Evolutionary conservation across 192 early-diverging fungal genomes (phyloP).

Genomic region (Lobosporangium transversale): DNA sequence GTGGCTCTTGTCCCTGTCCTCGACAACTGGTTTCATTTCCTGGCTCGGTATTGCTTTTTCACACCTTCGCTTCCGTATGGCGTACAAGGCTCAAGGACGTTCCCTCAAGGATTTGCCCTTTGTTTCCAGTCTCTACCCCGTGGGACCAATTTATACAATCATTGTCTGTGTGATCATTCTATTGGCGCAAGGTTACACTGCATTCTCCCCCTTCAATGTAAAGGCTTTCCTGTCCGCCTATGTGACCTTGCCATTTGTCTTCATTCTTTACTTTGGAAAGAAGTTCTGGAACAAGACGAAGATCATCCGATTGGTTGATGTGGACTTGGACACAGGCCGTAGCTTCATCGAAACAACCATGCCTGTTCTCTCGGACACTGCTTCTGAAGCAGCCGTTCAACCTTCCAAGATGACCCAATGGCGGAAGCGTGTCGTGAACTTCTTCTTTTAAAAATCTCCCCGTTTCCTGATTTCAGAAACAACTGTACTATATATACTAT

Average conservation of each 20-base stretch:
- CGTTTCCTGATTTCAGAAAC: no score
- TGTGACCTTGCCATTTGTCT: constrained; percentile 64
- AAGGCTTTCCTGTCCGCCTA: constrained; percentile 68
- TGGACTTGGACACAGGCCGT: constrained; percentile 64
- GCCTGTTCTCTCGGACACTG: not conserved
- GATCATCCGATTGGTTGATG: constrained; percentile 69
- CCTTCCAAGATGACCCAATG: not conserved
- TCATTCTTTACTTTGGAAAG: constrained; percentile 67
- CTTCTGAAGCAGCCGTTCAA: not conserved
- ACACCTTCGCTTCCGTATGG: constrained; percentile 81
- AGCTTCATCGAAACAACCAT: constrained; percentile 7
- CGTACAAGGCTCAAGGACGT: constrained; percentile 73
- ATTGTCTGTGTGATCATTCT: constrained; percentile 65
- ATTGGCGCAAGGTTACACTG: constrained; percentile 68
- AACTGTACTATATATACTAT: no score
- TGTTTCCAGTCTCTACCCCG: constrained; percentile 58
- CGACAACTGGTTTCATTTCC: constrained; percentile 77
- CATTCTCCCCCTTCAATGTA: constrained; percentile 62
- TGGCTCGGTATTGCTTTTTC: constrained; percentile 83
- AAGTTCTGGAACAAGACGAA: constrained; percentile 68
- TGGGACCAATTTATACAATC: constrained; percentile 70
- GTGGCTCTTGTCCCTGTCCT: constrained; percentile 66
- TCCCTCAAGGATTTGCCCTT: constrained; percentile 70
- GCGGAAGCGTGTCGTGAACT: not conserved
- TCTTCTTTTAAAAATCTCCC: not conserved